phyloP scores from a whole-genome alignment of 371 early-diverging fungal genomes.

The Parasitella parasitica region DNA sequence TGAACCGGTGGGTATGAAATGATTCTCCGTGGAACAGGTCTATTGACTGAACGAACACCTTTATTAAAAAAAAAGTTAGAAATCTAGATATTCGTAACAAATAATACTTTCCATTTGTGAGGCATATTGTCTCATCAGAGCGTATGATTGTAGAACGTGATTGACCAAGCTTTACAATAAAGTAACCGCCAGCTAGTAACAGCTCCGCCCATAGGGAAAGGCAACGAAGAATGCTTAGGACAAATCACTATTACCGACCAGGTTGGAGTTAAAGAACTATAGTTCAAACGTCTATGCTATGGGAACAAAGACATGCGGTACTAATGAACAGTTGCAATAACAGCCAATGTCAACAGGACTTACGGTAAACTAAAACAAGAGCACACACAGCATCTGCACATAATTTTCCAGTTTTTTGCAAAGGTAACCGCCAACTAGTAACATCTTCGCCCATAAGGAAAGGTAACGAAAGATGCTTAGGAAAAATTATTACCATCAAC shows the following conservation, averaged over 20 bases:
- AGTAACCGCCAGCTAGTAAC: not conserved
- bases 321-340: slow-evolving; percentile 9
- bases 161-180: slow-evolving; percentile 1
- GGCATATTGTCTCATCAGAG: not conserved
- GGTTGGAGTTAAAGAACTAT: slow-evolving; percentile 9
- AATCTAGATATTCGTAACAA: too few relatives aligned
- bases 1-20: too few relatives aligned
- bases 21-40: too few relatives aligned
- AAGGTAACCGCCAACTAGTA: too few relatives aligned
- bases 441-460: not conserved
- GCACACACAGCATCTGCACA: too few relatives aligned
- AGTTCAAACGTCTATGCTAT: slow-evolving; percentile 4
- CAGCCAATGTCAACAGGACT: slow-evolving; percentile 11
- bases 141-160: slow-evolving; percentile 7
- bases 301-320: slow-evolving; percentile 7
- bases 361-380: too few relatives aligned
- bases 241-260: not conserved
- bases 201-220: not conserved
- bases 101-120: too few relatives aligned
- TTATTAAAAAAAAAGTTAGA: too few relatives aligned
- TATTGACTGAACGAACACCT: too few relatives aligned
- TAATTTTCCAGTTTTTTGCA: too few relatives aligned
- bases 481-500: not conserved
- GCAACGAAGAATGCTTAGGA: not conserved
- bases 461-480: not conserved